Evolutionary conservation across 1,139 yeast species (phyloP).

Genomic region (Candida frijolesensis): DNA sequence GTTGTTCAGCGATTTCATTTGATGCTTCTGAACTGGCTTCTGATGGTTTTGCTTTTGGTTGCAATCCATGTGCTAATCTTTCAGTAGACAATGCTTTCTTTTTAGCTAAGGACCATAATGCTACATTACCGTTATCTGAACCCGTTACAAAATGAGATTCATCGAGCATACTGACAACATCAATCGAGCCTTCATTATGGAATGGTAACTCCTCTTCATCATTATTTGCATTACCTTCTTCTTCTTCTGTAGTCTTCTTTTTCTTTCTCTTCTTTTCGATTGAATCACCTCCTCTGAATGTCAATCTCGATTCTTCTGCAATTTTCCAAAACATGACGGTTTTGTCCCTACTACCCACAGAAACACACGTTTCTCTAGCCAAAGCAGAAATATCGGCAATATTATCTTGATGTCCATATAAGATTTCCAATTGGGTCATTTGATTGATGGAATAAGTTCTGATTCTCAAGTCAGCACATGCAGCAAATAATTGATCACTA

Average conservation of each 20-base stretch:
- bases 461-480: conserved; percentile 89
- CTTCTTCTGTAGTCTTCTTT: conserved; percentile 33
- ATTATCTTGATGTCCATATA: conserved; percentile 94
- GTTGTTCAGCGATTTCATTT: conserved; percentile 39
- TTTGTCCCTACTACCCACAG: conserved; percentile 93
- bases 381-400: conserved; percentile 81
- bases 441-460: conserved; percentile 86
- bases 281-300: conserved; percentile 88
- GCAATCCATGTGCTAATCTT: conserved; percentile 78
- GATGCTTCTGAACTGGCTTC: conserved; percentile 72
- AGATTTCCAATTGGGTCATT: conserved; percentile 82
- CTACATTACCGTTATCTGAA: conserved; percentile 86
- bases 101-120: conserved; percentile 86
- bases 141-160: conserved; percentile 93
- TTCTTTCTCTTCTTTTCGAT: conserved; percentile 45
- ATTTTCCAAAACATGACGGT: conserved; percentile 97
- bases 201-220: conserved; percentile 30
- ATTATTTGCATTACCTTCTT: conserved; percentile 13
- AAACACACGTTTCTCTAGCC: conserved; percentile 86
- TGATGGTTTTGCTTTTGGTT: conserved; percentile 48
- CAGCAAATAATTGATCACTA: conserved; percentile 85
- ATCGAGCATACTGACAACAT: conserved; percentile 88
- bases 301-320: conserved; percentile 89
- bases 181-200: conserved; percentile 84
- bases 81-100: conserved; percentile 79